Evolutionary conservation across 2,329 filamentous ascomycete genomes (phyloP), one percentile per base, ranked within the genome.

Genomic region (Calonectria henricotiae): DNA sequence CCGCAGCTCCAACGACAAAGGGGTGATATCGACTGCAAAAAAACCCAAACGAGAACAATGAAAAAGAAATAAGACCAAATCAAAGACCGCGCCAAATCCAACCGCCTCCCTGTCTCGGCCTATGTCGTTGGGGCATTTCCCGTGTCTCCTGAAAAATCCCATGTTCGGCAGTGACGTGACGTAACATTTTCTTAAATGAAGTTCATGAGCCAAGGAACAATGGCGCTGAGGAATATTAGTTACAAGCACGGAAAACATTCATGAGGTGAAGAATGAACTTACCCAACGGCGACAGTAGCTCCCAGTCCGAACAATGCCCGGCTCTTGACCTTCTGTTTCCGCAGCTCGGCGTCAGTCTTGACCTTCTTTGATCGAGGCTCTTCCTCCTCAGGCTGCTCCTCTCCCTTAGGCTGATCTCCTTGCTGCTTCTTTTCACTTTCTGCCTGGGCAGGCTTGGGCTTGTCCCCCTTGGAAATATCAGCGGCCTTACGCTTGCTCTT

Each of bases 211-310:
- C 86, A 88, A 41, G 86, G 86, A 68, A 87, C 85, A 63, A 88
- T 78, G 37, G 86, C 86, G 69, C 83, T 85, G 67, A 46, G 2
- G 23, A 30, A 55, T 12, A 73, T 77, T 76, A 80, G 74, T 61
- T 46, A 37, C 20, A 2, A 39, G 39, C 35, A 13, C 5, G 37
- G 2, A 37, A 7, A 55, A 55, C 6, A 15, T 9, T 17, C 5
- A 13, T 4, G 4, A 11, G 8, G 27, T 1, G 17, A 43, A 12
- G 43, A 46, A 46, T 23, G 20, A 27, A 92, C 95, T 86, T 89
- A 98, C 96, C 95, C 95, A 82, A 98, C 89, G 68, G 94, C 94
- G 81, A 98, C 88, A 55, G 94, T 96, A 68, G 94, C 94, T 72
- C 92, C 94, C 64, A 98, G 89, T 69, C 96, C 96, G 73, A 97